phyloP scores from a whole-genome alignment of 805 yeast genomes.

The Myxozyma neotropica region DNA sequence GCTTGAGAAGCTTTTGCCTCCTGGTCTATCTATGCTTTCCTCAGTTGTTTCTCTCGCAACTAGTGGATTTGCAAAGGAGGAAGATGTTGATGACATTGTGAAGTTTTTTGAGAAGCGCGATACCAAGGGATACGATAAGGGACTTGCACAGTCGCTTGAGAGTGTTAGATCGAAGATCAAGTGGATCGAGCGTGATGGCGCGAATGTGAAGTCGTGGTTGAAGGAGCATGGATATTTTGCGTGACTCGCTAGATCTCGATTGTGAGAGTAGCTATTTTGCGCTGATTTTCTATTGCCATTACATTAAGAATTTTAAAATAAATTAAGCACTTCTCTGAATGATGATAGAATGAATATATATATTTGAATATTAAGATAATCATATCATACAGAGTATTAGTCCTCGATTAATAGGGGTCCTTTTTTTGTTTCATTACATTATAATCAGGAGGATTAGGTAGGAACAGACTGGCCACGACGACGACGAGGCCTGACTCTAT shows the following conservation, averaged over 20 bases:
- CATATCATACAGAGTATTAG: not conserved
- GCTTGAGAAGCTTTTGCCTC: conserved; percentile 68
- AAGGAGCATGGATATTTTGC: conserved; percentile 26
- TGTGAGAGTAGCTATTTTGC: not conserved
- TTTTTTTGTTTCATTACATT: not conserved
- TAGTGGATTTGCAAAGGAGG: conserved; percentile 60
- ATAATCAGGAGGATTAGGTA: not conserved
- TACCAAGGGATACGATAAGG: conserved; percentile 61
- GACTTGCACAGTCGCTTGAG: conserved; percentile 60
- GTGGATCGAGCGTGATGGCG: conserved; percentile 52
- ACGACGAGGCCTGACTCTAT: conserved; percentile 6
- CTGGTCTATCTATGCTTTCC: conserved; percentile 78
- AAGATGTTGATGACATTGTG: conserved; percentile 46
- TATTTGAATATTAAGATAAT: too few species aligned
- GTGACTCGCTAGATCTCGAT: conserved; percentile 14
- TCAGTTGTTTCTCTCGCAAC: conserved; percentile 66
- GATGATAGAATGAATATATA: too few species aligned
- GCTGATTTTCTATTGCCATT: too few species aligned
- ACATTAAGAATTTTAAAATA: too few species aligned
- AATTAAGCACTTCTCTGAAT: too few species aligned
- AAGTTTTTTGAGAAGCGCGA: conserved; percentile 53
- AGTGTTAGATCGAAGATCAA: conserved; percentile 51
- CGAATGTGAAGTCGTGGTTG: conserved; percentile 39
- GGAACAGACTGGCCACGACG: conserved; percentile 9
- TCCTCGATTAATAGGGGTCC: not conserved